Percentiles rank a stretch among this genome's conserved stretches.
These are phyloP conservation scores for Septoria linicola DNA, from an alignment of 2,329 filamentous ascomycete species.

Conservation along the genomic window DNA sequence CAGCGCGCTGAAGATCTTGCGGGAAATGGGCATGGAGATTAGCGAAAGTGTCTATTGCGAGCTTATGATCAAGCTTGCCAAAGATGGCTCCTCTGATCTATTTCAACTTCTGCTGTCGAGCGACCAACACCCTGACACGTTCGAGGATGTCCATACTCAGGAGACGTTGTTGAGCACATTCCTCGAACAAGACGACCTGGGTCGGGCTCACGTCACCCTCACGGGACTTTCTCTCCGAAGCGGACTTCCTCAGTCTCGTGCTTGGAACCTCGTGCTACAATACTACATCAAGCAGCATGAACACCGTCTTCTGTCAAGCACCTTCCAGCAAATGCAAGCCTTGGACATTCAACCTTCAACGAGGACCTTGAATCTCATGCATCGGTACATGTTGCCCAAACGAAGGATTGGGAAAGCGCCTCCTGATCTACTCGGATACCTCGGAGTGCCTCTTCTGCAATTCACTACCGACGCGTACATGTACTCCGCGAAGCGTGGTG, in stretches of 20 bases:
- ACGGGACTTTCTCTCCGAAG: constrained; percentile 49
- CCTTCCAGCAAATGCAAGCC: constrained; percentile 53
- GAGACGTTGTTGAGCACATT: constrained; percentile 55
- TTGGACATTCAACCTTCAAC: constrained; percentile 44
- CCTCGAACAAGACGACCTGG: constrained; percentile 52
- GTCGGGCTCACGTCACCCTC: constrained; percentile 56
- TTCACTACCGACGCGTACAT: constrained; percentile 51
- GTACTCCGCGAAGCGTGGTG: constrained; percentile 34
- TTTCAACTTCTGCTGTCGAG: constrained; percentile 55
- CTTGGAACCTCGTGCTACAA: constrained; percentile 51
- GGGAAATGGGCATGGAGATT: constrained; percentile 61
- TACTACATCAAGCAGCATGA: constrained; percentile 37
- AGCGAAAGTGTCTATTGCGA: constrained; percentile 63
- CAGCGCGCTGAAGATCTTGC: constrained; percentile 60
- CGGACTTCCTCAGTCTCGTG: constrained; percentile 36
- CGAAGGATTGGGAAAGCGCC: constrained; percentile 43
- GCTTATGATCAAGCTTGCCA: constrained; percentile 64
- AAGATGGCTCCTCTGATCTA: constrained; percentile 53
- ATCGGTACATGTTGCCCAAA: constrained; percentile 41
- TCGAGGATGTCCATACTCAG: constrained; percentile 57
- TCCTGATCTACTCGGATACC: constrained; percentile 15
- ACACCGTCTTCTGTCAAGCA: constrained; percentile 33
- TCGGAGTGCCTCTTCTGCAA: constrained; percentile 36
- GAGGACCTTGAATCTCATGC: constrained; percentile 47
- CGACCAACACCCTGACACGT: constrained; percentile 64